Evolutionary conservation across 1,284 basidiomycete species (phyloP).

Genomic region (Microstroma glucosiphilum): DNA sequence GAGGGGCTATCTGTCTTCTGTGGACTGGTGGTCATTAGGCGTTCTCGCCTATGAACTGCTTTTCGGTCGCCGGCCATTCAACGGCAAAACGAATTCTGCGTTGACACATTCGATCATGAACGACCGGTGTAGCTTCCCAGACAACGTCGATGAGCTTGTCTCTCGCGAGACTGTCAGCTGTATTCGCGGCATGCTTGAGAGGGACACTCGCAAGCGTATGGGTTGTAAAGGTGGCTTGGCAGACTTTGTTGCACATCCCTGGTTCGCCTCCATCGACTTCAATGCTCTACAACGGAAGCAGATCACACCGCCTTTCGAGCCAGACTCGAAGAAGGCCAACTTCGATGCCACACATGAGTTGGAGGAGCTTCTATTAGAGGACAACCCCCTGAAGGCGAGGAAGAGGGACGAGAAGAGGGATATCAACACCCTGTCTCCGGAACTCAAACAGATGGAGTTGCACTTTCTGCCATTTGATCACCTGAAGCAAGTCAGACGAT

Average conservation of each 20-base stretch:
- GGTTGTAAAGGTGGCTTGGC: constrained; percentile 69
- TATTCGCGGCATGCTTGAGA: constrained; percentile 61
- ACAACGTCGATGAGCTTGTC: constrained; percentile 41
- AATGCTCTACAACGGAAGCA: constrained; percentile 67
- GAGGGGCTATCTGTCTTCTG: constrained; percentile 37
- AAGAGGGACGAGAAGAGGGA: constrained; percentile 85
- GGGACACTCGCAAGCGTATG: constrained; percentile 72
- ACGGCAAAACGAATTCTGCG: constrained; percentile 43
- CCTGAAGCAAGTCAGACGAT: constrained; percentile 35
- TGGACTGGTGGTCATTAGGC: constrained; percentile 45
- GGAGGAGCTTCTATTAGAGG: constrained; percentile 88
- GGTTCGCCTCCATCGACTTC: constrained; percentile 86
- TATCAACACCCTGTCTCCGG: constrained; percentile 70
- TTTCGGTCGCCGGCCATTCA: constrained; percentile 40
- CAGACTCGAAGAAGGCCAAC: constrained; percentile 97
- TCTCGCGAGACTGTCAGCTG: constrained; percentile 29
- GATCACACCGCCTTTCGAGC: constrained; percentile 76
- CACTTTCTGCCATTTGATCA: constrained; percentile 57
- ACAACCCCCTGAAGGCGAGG: constrained; percentile 92
- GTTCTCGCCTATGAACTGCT: constrained; percentile 42
- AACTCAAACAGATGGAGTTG: constrained; percentile 96
- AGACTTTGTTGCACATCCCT: constrained; percentile 67
- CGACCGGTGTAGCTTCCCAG: constrained; percentile 39
- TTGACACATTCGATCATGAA: constrained; percentile 41
- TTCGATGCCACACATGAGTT: constrained; percentile 99